Evolutionary conservation across 768 basidiomycete genomes (phyloP).

Genomic region (Coprinopsis cinerea): DNA sequence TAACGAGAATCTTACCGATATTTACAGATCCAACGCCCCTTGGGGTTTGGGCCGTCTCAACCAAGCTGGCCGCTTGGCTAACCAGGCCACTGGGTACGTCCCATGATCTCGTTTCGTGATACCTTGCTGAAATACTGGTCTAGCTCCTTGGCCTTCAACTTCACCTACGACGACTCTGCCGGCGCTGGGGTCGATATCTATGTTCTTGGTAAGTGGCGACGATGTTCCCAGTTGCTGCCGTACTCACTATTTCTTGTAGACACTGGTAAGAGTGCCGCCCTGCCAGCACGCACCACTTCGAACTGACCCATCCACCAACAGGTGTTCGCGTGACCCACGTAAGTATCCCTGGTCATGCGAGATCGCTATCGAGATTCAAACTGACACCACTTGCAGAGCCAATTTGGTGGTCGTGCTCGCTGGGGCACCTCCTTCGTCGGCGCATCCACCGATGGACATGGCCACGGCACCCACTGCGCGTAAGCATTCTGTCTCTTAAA

Average conservation of each 20-base stretch:
- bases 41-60: constrained; percentile 28
- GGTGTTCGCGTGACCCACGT: constrained; percentile 20
- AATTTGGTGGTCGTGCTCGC: constrained; percentile 35
- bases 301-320: too few relatives aligned
- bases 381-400: constrained; percentile 15
- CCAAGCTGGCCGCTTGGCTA: constrained; percentile 13
- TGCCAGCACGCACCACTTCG: too few relatives aligned
- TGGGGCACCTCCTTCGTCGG: constrained; percentile 32
- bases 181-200: constrained; percentile 33
- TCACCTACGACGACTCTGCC: constrained; percentile 17
- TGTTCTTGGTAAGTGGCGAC: constrained; percentile 30
- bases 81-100: constrained; percentile 4
- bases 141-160: constrained; percentile 18
- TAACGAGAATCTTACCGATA: neutral
- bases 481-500: constrained; percentile 9
- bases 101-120: too few relatives aligned
- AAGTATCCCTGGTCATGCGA: constrained; percentile 4
- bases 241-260: constrained; percentile 14
- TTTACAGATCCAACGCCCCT: constrained; percentile 24
- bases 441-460: constrained; percentile 27
- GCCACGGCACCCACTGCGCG: constrained; percentile 34
- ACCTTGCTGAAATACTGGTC: neutral
- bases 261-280: constrained; percentile 13
- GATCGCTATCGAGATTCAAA: neutral
- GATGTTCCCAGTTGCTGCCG: too few relatives aligned